Evolutionary conservation across 257 asterid genomes (phyloP), one percentile per base, ranked within the genome.

Genomic region (Datura wrightii): DNA sequence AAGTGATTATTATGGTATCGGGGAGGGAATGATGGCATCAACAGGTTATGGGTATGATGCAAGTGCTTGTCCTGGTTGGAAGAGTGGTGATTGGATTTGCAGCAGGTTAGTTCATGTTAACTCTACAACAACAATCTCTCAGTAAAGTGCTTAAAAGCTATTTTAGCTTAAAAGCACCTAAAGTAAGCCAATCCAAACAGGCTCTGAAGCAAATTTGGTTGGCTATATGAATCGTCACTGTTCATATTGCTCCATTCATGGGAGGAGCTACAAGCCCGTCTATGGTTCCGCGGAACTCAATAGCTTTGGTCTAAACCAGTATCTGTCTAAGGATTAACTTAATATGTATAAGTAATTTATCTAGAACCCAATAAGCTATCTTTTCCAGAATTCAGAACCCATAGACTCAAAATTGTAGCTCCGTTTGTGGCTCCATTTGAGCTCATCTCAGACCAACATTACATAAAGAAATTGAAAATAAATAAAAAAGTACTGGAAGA

Each of bases 21-120:
- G 88, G 1, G 85, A 86, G 3, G 96, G 89, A 63, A 72, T 91
- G 84, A 85, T 84, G 16, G 89, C 89, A 3, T 50, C 95, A 0
- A 87, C 88, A 16, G 91, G 91, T 54, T 93, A 90, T 74, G 89
- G 83, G 14, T 89, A 74, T 66, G 94, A 90, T 5, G 58, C 94
- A 46, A 79, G 74, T 84, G 76, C 54, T 34, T 11, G 90, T 82
- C 98, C 99, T 10, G 99, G 99, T 6, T 95, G 97, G 95, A 95
- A 95, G 89, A 87, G 86, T 44, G 99, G 99, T 16, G 99, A 95
- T 84, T 95, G 99, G 99, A 91, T 94, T 58, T 95, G 99, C 92
- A 14, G 84, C 31, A 89, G 97, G 98, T 92, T 76, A 19, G 86
- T 84, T 59, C 42, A 36, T 60, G 50, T 70, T 18, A 18, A n/a